Conservation (phyloP, 2,329 filamentous ascomycete genomes). For the Thielaviopsis populi region DNA sequence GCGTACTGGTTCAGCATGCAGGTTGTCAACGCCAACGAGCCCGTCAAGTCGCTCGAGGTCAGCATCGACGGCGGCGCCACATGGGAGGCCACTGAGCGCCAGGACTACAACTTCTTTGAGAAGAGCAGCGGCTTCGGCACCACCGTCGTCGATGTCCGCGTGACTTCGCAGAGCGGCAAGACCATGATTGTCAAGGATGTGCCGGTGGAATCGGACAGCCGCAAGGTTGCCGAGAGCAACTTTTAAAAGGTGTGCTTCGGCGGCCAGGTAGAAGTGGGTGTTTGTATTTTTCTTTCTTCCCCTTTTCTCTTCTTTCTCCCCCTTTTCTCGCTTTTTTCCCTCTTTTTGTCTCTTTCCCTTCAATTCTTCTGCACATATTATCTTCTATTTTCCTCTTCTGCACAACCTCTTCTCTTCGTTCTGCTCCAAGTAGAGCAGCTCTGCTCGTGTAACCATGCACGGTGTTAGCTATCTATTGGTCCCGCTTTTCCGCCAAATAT, state of each 20-base stretch:
- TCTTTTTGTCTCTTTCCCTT: background rate
- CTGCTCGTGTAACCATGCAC: background rate
- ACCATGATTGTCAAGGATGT: constrained; percentile 38
- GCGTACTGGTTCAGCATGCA: constrained; percentile 35
- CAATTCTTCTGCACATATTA: background rate
- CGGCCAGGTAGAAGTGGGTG: background rate
- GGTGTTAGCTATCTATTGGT: background rate
- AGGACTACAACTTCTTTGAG: constrained; percentile 48
- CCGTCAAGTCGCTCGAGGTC: constrained; percentile 42
- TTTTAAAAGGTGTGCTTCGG: constrained; percentile 19
- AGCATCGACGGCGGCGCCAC: constrained; percentile 43
- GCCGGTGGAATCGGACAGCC: constrained; percentile 24
- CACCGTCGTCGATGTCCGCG: constrained; percentile 37
- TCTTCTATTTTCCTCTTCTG: background rate
- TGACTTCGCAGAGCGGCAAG: constrained; percentile 39
- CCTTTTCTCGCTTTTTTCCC: background rate
- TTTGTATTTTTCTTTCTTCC: background rate
- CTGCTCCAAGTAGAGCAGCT: too few relatives aligned
- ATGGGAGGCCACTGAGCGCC: constrained; percentile 41
- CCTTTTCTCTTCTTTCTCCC: background rate
- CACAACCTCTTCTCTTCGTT: background rate
- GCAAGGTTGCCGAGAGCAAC: constrained; percentile 24
- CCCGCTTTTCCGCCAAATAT: background rate
- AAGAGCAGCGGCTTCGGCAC: constrained; percentile 41
- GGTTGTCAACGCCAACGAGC: constrained; percentile 46